Percentiles rank a stretch among this genome's conserved stretches.
phyloP scores from a whole-genome alignment of 108 stramenopile genomes.

The Nitzschia sp. region DNA sequence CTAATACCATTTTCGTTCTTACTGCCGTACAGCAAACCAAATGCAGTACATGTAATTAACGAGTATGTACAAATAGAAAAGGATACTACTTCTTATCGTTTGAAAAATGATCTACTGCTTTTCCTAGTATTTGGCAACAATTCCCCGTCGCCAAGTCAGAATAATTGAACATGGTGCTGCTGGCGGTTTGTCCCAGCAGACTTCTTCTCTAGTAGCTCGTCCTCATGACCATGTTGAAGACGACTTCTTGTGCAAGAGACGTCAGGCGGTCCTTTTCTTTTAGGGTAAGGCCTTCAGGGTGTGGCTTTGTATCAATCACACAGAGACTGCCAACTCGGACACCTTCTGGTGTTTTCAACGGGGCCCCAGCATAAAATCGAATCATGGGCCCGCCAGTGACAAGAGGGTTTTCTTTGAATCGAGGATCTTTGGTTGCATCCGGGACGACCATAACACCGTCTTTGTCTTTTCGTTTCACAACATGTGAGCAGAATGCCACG shows the following conservation, averaged over 20 bases:
- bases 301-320: conserved; percentile 51
- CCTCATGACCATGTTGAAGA: neutral
- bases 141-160: too few species aligned
- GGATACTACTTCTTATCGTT: neutral
- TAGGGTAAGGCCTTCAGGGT: conserved; percentile 40
- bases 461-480: conserved; percentile 36
- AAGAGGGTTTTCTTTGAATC: conserved; percentile 71
- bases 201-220: too few species aligned
- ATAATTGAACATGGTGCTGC: too few species aligned
- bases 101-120: too few species aligned
- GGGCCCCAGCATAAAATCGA: conserved; percentile 78
- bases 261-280: conserved; percentile 52
- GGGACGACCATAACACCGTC: conserved; percentile 46
- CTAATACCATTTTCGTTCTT: too few species aligned
- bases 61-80: too few species aligned
- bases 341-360: conserved; percentile 57
- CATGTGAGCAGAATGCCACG: conserved; percentile 73
- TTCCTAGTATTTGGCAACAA: too few species aligned
- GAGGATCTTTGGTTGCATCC: conserved; percentile 63
- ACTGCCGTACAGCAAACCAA: too few species aligned
- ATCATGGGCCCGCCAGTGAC: conserved; percentile 62
- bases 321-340: conserved; percentile 66
- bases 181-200: too few species aligned
- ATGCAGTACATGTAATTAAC: too few species aligned
- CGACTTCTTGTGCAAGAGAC: conserved; percentile 31